Conservation (phyloP, 768 basidiomycete genomes). For the Chlorophyllum brunneum region DNA sequence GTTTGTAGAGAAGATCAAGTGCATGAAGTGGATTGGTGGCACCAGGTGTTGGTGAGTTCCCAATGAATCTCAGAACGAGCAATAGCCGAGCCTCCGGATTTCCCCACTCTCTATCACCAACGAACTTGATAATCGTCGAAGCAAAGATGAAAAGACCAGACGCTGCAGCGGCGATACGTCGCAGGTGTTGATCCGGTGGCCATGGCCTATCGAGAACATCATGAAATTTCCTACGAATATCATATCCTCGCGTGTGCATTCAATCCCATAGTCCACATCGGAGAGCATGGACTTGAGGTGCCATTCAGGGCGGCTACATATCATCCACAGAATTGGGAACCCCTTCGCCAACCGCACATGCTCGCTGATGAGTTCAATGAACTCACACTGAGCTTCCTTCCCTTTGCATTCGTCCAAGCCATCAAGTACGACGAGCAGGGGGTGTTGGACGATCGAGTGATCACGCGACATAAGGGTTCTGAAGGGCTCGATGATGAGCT, state of each 20-base stretch:
- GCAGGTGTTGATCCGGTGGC: neutral
- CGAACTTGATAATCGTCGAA: neutral
- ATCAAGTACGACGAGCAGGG: neutral
- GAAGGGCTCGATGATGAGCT: conserved; percentile 5
- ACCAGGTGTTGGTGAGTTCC: neutral
- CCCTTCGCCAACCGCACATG: too few species aligned
- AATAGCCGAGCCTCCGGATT: neutral
- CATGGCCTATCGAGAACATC: neutral
- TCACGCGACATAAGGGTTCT: too few species aligned
- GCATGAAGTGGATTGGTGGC: neutral
- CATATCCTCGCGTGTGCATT: neutral
- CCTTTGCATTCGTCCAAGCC: conserved; percentile 6
- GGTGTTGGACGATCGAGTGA: neutral
- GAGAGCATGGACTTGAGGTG: conserved; percentile 1
- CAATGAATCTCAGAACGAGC: neutral
- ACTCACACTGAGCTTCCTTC: neutral
- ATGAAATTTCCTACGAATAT: neutral
- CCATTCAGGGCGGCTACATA: neutral
- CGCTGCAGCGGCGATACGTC: neutral
- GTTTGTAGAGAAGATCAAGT: neutral
- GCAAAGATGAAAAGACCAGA: conserved; percentile 7
- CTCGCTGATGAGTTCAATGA: neutral
- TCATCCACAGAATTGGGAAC: neutral
- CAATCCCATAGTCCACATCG: neutral
- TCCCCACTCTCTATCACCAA: neutral